Base-by-base conservation (phyloP, 2,329 filamentous ascomycete genomes). In the Penicillium corylophilum region DNA sequence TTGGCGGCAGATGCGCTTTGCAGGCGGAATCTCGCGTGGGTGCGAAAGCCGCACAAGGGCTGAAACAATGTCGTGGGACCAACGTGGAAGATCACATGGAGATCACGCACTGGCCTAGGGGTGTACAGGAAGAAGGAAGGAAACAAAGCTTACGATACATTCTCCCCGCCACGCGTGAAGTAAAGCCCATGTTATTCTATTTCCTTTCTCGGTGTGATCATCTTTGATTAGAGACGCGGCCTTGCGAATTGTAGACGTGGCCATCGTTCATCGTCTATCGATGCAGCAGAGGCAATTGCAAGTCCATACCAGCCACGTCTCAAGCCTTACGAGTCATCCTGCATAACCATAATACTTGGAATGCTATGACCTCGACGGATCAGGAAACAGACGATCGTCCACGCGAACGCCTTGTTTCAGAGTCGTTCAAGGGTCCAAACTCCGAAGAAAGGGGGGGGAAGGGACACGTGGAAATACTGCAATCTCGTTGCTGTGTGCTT, bases 11-110 rank as follows among this genome's bases (percentile, higher is more conserved):
- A 26, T 46, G 53, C 53, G 55, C 51, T 49, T 54, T 36, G 18
- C 24, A 51, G 48, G 46, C 39, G 38, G 50, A 31, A 54, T 55
- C 50, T 60, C 57, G 60, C 57, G 53, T 60, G 59, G 56, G 24
- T 41, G 38, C 10, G 28, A 20, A 45, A 42, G 39, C 48, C 49
- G 48, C 42, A 13, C 47, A 29, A 46, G n/a, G 39, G 39, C 28
- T 61, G 59, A 60, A 62, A 61, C 59, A 57, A 53, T 44, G 52
- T 54, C 55, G 55, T 51, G 56, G 59, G 48, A 45, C 48, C 46
- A 63, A 61, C 60, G 60, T 63, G 59, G 59, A 51, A 45, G 54
- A 57, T 63, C 60, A 58, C 60, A 63, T 63, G 60, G 49, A 53
- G 51, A 40, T 55, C 40, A 46, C 49, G 47, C 51, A 54, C 40